phyloP scores from a whole-genome alignment of 202 grass and related monocot species.

The Brachypodium distachyon region DNA sequence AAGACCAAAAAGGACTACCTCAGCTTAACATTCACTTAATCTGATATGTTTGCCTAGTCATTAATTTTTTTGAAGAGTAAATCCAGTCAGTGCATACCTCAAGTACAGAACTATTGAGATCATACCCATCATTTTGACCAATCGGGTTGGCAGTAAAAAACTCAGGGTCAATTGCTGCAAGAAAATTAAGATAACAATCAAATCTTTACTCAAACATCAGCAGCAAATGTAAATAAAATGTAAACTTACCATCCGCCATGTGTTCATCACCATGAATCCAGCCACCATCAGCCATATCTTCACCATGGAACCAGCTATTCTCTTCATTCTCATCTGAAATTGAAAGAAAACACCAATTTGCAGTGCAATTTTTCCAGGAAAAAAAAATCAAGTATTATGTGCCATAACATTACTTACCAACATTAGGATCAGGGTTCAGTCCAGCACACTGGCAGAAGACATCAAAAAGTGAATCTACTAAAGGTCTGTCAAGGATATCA shows the following conservation, averaged over 20 bases:
- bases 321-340: conserved; percentile 47
- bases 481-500: conserved; percentile 30
- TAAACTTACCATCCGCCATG: conserved; percentile 46
- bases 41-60: not conserved
- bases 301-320: conserved; percentile 38
- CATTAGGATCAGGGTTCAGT: conserved; percentile 82
- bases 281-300: conserved; percentile 28
- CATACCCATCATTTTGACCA: conserved; percentile 64
- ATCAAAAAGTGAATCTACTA: conserved; percentile 77
- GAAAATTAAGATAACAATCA: conserved; percentile 3
- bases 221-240: not conserved
- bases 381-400: not conserved
- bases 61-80: not conserved
- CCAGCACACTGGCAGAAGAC: conserved; percentile 89
- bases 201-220: not conserved
- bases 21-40: not conserved
- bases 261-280: conserved; percentile 45
- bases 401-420: conserved; percentile 41
- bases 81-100: conserved; percentile 36
- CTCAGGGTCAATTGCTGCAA: conserved; percentile 40
- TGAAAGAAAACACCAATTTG: not conserved
- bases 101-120: conserved; percentile 42
- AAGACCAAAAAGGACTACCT: not conserved
- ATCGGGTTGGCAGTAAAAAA: conserved; percentile 35
- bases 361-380: not conserved